phyloP scores from a whole-genome alignment of 345 rosid species.

The Aquilaria sinensis region DNA sequence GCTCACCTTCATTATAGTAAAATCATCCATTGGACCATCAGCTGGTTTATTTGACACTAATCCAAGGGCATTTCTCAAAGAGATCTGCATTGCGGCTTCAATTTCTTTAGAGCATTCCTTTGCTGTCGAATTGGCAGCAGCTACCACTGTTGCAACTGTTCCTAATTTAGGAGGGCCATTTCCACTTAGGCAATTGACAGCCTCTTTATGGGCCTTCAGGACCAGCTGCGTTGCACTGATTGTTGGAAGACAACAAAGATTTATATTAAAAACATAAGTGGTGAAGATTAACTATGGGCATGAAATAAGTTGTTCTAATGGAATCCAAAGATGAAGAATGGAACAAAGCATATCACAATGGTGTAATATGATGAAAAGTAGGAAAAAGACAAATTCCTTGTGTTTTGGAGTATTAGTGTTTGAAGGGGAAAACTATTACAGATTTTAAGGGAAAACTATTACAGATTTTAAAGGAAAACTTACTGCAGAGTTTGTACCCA shows the following conservation, averaged over 20 bases:
- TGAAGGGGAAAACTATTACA: not conserved
- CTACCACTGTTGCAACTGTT: constrained; percentile 90
- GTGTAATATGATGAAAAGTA: no score
- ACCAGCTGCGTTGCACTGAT: constrained; percentile 89
- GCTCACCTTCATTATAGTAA: constrained; percentile 85
- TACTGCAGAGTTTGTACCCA: constrained; percentile 97
- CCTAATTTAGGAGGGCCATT: constrained; percentile 86
- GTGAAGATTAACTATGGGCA: not conserved
- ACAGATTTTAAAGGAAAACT: constrained; percentile 21
- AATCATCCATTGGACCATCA: constrained; percentile 93
- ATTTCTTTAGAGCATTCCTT: constrained; percentile 92
- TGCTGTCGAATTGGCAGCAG: constrained; percentile 98
- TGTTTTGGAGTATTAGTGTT: no score
- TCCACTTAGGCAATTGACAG: constrained; percentile 90
- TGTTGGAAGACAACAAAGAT: constrained; percentile 14
- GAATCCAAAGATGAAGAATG: no score
- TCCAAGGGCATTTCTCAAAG: constrained; percentile 87
- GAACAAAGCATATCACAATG: no score
- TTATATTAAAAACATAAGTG: not conserved
- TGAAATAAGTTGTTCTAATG: not conserved
- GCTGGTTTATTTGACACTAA: constrained; percentile 42
- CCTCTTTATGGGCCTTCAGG: constrained; percentile 93
- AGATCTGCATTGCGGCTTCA: constrained; percentile 96
- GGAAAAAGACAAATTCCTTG: no score
- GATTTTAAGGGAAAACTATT: constrained; percentile 22